Base-by-base conservation (phyloP, 495 filamentous ascomycete genomes). In the Penicillium steckii region DNA sequence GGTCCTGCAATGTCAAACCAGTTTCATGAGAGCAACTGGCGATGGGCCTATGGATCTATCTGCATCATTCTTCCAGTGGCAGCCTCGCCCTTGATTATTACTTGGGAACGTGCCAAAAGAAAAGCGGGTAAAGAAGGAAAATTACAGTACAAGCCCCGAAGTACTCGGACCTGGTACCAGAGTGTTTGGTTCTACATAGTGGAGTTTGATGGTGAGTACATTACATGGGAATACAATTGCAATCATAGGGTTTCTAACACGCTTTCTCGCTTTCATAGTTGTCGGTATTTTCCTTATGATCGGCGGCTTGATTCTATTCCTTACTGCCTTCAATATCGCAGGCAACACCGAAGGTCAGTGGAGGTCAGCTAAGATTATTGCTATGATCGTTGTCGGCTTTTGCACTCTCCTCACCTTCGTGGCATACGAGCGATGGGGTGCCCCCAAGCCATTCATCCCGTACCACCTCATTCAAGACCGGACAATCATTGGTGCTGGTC, bases 401-500 rank as follows among this genome's bases (percentile, higher is more conserved):
- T 40, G 73, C 0, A 54, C 84, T 2, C 59, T 87, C 7, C 57
- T 83, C 22, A 61, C 70, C 19, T 88, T 90, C 55, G 69, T 58
- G 12, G 24, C 82, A 3, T 86, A 74, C 55, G 85, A 89, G 65
- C 65, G 67, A 29, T 79, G 62, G 59, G 38, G 77, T n/a, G 76
- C 86, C 3, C 76, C 77, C 18, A 61, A 60, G 23, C 74, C 72
- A 0, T 85, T 91, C 62, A 71, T 91, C 29, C 77, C 77, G 9
- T 84, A 73, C 57, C 55, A 71, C 13, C 73, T 87, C 2, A 66
- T 91, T 22, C 65, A 51, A 40, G 74, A 87, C 41, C 84, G 85
- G 6, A 89, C 86, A 33, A 78, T 89, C 23, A 56, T 88, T 1
- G 82, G 83, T 15, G 80, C 85, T 5, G 84, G 78, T 41, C 52